These are phyloP conservation scores for Scytalidium lignicola DNA, from an alignment of 2,329 filamentous ascomycete species.

Conservation along the genomic window DNA sequence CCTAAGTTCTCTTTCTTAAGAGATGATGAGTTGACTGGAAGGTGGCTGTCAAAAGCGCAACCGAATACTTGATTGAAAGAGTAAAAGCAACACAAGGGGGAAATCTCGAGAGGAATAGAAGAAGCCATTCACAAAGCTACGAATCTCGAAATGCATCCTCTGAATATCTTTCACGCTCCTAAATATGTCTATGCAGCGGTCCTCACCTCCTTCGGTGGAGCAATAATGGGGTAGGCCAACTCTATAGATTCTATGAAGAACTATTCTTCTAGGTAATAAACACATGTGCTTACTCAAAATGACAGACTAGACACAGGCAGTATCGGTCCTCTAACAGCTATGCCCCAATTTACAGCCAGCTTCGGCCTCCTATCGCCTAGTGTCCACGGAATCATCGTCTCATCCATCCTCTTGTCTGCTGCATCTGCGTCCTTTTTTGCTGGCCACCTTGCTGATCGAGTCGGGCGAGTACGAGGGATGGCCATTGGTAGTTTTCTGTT, in stretches of 20 bases:
- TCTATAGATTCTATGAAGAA: no score
- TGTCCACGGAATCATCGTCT: conserved; percentile 53
- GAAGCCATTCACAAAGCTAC: not conserved
- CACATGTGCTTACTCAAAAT: not conserved
- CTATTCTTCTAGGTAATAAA: no score
- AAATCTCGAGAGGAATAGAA: not conserved
- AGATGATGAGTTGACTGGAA: no score
- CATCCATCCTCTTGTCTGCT: conserved; percentile 53
- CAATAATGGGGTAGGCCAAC: conserved; percentile 20
- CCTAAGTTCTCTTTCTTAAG: no score
- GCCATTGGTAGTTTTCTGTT: conserved; percentile 47
- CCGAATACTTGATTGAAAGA: no score
- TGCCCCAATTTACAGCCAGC: conserved; percentile 37
- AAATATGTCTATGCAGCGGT: conserved; percentile 23
- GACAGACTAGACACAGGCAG: conserved; percentile 40
- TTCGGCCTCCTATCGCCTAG: conserved; percentile 47
- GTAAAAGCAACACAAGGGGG: not conserved
- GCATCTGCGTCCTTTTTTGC: conserved; percentile 53
- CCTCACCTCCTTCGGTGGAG: conserved; percentile 20
- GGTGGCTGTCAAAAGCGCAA: no score
- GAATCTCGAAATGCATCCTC: not conserved
- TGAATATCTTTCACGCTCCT: conserved; percentile 9
- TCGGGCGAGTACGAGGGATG: conserved; percentile 45
- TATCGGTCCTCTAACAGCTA: conserved; percentile 46
- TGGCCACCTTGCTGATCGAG: conserved; percentile 45